Evolutionary conservation across 139 green algal species (phyloP), one percentile per base, ranked within the genome.

Genomic region (Volvox africanus): DNA sequence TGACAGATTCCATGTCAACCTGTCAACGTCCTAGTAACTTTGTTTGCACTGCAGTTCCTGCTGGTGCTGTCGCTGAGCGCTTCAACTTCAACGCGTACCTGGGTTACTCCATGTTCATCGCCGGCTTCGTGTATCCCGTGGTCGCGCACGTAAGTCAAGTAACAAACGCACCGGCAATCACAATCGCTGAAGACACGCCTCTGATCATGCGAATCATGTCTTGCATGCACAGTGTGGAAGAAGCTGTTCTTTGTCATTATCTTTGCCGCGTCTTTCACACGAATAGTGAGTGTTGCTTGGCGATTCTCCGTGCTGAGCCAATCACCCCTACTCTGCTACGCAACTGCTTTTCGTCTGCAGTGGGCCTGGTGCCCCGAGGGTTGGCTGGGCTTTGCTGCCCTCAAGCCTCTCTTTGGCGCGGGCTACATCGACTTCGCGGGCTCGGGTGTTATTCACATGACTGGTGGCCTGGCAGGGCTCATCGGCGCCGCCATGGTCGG

Each of bases 401-500:
- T 36, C 30, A 24, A 62, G 21, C 86, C 86, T 28, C 5, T 90
- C 24, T 30, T 90, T 19, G 33, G 75, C 1, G 44, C 73, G 5
- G 86, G 86, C n/a, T 84, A 76, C 61, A 94, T 98, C 12, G 97
- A 98, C 93, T 98, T 96, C 88, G 96, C 97, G 16, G 92, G 95
- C 37, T 93, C 85, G 28, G 93, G 90, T 68, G 95, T 97, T 26
- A 96, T 98, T 77, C 94, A 96, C 93, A 94, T 96, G 91, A 94
- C 85, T 19, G 97, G 96, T 33, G 97, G 97, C 78, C 91, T 95
- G 32, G 98, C 98, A 33, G 95, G 95, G 3, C 91, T 98, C 33
- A 93, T 97, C 28, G 98, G 95, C 44, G 95, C 95, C 44, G 94
- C 91, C 80, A 95, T 99, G 50, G 90, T 98, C 2, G 98, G 98